phyloP scores from a whole-genome alignment of 202 grass and related monocot species.

The Elaeis oleifera region DNA sequence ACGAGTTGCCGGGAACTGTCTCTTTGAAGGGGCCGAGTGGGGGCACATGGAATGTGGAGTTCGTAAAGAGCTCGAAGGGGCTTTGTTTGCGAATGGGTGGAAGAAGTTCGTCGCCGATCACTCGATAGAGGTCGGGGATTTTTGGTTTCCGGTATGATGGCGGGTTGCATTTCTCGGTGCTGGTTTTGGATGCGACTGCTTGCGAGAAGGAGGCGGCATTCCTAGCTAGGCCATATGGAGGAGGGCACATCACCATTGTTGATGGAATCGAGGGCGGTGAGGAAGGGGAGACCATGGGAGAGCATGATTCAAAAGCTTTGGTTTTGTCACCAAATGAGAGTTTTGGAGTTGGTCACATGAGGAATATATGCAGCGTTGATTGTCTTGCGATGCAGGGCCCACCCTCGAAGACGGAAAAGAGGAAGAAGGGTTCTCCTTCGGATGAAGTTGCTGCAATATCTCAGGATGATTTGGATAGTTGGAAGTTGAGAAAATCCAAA shows the following conservation, averaged over 20 bases:
- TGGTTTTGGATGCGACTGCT: neutral
- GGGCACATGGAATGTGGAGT: conserved; percentile 46
- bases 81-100: conserved; percentile 27
- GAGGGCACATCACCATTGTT: neutral
- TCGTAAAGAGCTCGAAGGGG: conserved; percentile 29
- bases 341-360: no score
- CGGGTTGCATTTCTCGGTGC: neutral
- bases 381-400: no score
- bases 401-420: conserved; percentile 11
- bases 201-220: conserved; percentile 20
- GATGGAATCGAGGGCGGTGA: conserved; percentile 22
- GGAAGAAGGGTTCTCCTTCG: no score
- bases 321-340: conserved; percentile 1
- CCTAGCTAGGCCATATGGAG: conserved; percentile 16
- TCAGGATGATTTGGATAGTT: no score
- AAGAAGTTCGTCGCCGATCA: neutral
- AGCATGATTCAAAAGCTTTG: conserved; percentile 2
- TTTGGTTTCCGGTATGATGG: conserved; percentile 1
- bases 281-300: neutral
- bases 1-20: conserved; percentile 28
- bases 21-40: conserved; percentile 56
- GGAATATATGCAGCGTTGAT: conserved; percentile 4
- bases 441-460: no score
- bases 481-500: no score
- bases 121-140: neutral